A percentile compares a stretch with the other conserved stretches of the same genome.
Conservation (phyloP, 257 asterid species). For the Leptodermis oblonga region DNA sequence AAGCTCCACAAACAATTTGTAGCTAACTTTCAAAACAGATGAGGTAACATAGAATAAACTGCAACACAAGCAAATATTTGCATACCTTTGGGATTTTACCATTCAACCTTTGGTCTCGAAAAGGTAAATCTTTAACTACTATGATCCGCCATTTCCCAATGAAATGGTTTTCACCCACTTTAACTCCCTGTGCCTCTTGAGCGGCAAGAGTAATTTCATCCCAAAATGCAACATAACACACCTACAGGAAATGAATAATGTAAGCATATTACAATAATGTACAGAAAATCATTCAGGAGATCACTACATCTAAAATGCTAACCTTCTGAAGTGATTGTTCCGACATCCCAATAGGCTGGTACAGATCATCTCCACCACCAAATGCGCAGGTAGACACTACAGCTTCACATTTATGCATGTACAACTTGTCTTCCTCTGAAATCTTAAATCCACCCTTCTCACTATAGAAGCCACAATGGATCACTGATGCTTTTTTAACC, state of each 20-base stretch:
- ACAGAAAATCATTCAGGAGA: not conserved
- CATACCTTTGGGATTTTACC: conserved; percentile 99
- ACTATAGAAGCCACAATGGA: conserved; percentile 78
- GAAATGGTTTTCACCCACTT: conserved; percentile 53
- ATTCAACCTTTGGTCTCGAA: conserved; percentile 75
- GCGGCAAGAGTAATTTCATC: conserved; percentile 81
- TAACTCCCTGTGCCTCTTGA: conserved; percentile 72
- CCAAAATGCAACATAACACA: conserved; percentile 98
- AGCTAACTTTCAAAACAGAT: not conserved
- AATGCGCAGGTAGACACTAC: conserved; percentile 99
- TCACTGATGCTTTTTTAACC: conserved; percentile 51
- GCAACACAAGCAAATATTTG: conserved; percentile 9
- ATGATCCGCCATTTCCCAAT: conserved; percentile 89
- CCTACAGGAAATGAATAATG: conserved; percentile 41
- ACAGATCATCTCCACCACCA: conserved; percentile 99
- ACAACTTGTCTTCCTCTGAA: conserved; percentile 69
- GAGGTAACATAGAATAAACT: conserved; percentile 1
- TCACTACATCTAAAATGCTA: conserved; percentile 1
- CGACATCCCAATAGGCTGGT: conserved; percentile 81
- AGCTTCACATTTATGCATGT: conserved; percentile 68
- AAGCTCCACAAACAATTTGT: not conserved
- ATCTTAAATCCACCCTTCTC: conserved; percentile 82
- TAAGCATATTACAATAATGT: conserved; percentile 11
- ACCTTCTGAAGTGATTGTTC: conserved; percentile 40
- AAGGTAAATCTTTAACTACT: conserved; percentile 69